phyloP scores from a whole-genome alignment of 805 yeast genomes.

The Lachancea meyersii region DNA sequence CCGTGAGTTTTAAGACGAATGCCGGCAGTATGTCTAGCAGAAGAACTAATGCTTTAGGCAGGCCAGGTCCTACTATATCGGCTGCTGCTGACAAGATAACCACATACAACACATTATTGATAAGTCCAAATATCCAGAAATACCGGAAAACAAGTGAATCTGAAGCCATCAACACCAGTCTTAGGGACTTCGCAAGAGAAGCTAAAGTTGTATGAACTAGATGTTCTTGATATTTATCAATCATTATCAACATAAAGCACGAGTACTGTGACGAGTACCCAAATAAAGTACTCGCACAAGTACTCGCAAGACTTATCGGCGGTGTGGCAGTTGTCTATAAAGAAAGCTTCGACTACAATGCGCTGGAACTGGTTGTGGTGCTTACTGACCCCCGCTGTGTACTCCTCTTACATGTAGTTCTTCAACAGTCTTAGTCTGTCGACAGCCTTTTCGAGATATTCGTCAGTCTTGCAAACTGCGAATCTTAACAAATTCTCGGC shows the following conservation, averaged over 20 bases:
- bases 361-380: no score
- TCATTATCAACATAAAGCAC: no score
- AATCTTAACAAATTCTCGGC: conserved; percentile 85
- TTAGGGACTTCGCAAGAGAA: no score
- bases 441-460: conserved; percentile 73
- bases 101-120: conserved; percentile 85
- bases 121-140: conserved; percentile 78
- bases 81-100: conserved; percentile 88
- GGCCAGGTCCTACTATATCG: conserved; percentile 75
- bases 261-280: no score
- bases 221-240: not conserved
- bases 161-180: not conserved
- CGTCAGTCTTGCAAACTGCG: conserved; percentile 94
- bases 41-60: conserved; percentile 81
- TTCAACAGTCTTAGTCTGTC: conserved; percentile 64
- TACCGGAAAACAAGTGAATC: conserved; percentile 36
- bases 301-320: no score
- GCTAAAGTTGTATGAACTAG: no score
- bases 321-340: no score
- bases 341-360: no score
- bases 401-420: conserved; percentile 42
- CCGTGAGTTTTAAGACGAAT: conserved; percentile 56
- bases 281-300: no score
- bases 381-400: not conserved
- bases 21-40: conserved; percentile 86